Evolutionary conservation across 2,329 filamentous ascomycete genomes (phyloP).

Genomic region (Aspergillus sp.): DNA sequence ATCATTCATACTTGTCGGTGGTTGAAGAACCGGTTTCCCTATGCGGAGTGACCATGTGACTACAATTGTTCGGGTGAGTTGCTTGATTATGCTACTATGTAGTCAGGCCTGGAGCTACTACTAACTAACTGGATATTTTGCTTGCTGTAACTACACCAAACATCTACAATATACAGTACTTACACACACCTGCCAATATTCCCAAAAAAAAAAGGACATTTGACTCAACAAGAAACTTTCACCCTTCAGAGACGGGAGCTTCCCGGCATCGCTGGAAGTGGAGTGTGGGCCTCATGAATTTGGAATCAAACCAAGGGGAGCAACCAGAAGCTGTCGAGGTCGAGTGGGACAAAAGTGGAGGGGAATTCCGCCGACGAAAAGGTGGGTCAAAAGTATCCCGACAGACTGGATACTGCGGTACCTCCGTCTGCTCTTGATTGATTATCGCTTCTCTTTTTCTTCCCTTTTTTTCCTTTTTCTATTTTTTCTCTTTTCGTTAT

Average conservation of each 20-base stretch:
- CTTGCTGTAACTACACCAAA: neutral
- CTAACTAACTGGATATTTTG: too few relatives aligned
- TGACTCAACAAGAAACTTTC: neutral
- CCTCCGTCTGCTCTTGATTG: constrained; percentile 9
- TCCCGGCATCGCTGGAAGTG: constrained; percentile 4
- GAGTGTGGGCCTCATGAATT: constrained; percentile 5
- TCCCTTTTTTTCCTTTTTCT: neutral
- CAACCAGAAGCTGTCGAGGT: constrained; percentile 4
- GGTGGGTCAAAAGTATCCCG: constrained; percentile 24
- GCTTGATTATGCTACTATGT: neutral
- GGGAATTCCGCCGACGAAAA: constrained; percentile 16
- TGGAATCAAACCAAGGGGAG: constrained; percentile 5
- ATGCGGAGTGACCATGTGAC: neutral
- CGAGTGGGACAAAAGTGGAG: constrained; percentile 20
- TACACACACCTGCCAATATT: neutral
- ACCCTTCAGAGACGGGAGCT: constrained; percentile 4
- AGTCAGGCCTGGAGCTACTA: too few relatives aligned
- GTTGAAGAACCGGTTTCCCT: neutral
- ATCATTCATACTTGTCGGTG: neutral
- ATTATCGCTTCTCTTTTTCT: constrained; percentile 1
- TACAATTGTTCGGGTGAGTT: neutral
- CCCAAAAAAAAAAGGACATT: neutral
- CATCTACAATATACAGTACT: neutral
- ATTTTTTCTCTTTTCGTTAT: too few relatives aligned
- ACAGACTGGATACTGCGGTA: constrained; percentile 26